Conservation (phyloP, 1,284 basidiomycete species). For the Anthracocystis walkeri region DNA sequence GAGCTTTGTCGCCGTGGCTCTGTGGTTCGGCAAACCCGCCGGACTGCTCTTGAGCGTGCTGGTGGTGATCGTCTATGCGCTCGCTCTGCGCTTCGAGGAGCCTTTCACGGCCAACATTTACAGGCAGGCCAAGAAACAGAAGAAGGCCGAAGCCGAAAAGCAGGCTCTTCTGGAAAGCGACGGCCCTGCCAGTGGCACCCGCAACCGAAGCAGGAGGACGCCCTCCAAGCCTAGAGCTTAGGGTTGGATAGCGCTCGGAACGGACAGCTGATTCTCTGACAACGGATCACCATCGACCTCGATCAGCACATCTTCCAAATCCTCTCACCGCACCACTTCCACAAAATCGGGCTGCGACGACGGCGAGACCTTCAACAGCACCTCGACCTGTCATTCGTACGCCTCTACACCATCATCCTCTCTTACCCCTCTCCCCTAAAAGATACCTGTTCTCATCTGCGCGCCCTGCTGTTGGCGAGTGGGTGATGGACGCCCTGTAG, state of each 20-base stretch:
- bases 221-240: conserved; percentile 43
- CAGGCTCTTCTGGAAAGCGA: conserved; percentile 41
- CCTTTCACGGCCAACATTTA: conserved; percentile 68
- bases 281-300: too few species aligned
- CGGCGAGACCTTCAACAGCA: conserved; percentile 43
- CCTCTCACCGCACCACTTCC: background rate
- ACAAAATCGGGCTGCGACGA: conserved; percentile 17
- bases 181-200: conserved; percentile 51
- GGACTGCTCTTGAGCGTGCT: conserved; percentile 65
- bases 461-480: background rate
- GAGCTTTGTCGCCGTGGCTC: conserved; percentile 66
- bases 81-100: conserved; percentile 66
- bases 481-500: conserved; percentile 22
- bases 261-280: background rate
- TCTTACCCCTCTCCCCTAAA: background rate
- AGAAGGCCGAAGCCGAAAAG: conserved; percentile 38
- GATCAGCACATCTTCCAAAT: background rate
- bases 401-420: background rate
- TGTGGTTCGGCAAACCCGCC: conserved; percentile 68
- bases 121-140: conserved; percentile 60
- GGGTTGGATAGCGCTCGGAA: background rate
- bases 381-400: conserved; percentile 19
- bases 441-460: conserved; percentile 27
- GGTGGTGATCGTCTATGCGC: conserved; percentile 60
- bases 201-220: conserved; percentile 42